Evolutionary conservation across 192 early-diverging fungal species (phyloP), one percentile per base, ranked within the genome.

Genomic region (Spizellomyces punctatus): DNA sequence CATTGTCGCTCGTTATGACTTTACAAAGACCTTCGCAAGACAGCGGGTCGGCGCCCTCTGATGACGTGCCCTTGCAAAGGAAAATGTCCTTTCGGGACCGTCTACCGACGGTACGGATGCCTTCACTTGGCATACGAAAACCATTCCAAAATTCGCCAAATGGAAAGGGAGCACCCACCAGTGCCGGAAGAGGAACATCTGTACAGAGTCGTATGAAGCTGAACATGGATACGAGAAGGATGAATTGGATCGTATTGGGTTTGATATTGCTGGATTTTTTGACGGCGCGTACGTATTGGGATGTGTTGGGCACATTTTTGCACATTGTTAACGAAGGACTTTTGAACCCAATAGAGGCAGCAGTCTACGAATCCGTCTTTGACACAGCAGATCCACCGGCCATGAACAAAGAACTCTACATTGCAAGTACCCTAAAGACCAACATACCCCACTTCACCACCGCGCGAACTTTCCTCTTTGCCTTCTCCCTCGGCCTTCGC

Each of bases 401-500:
- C 12, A 54, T 54, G 50, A 19, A 54, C 50, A 12, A 12, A 54
- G 50, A 54, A n/a, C 17, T 54, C 14, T 19, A n/a, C 50, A 19
- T 54, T 4, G 12, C 17, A 19, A 19, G 17, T 54, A 54, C 50
- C 17, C 50, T 54, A 42, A 21, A 70, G 42, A 70, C 68, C 6
- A 21, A 22, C 10, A 12, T 17, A 17, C 8, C 16, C 10, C 19
- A 10, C 10, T 70, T 70, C 46, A 61, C 58, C 36, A 22, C 19
- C 55, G 68, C 45, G 36, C 68, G 68, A n/a, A 49, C 58, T 10
- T 22, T 70, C n/a, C 68, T 70, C 1, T 70, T 70, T 59, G 36
- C 57, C 58, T 19, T 46, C 43, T 22, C 59, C 12, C 68, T 70
- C 44, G 16, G 58, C 10, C 43, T 70, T 12, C 57, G 68, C 46